Conservation (phyloP, 2,329 filamentous ascomycete genomes). For the Talaromyces sp. region DNA sequence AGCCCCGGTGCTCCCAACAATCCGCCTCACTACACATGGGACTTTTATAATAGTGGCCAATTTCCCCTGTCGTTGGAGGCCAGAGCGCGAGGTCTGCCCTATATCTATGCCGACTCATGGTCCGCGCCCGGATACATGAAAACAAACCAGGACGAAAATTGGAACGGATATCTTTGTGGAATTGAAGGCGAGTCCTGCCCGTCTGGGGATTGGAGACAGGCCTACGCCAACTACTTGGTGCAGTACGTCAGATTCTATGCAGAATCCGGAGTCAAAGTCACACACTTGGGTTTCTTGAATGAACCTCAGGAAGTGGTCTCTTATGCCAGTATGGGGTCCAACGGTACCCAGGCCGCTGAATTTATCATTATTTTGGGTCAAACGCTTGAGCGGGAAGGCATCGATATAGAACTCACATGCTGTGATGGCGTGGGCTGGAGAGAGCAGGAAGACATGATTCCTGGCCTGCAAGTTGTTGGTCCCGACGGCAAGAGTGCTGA, state of each 20-base stretch:
- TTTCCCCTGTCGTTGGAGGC: slow-evolving; percentile 51
- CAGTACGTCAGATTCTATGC: slow-evolving; percentile 44
- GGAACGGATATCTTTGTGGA: slow-evolving; percentile 46
- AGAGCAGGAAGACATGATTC: slow-evolving; percentile 35
- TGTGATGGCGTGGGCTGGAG: slow-evolving; percentile 44
- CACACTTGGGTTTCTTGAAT: slow-evolving; percentile 43
- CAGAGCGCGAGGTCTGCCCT: slow-evolving; percentile 40
- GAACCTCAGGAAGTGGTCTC: slow-evolving; percentile 38
- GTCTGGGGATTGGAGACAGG: slow-evolving; percentile 45
- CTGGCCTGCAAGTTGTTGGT: slow-evolving; percentile 30
- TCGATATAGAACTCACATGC: slow-evolving; percentile 40
- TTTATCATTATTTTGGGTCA: slow-evolving; percentile 48
- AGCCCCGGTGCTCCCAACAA: slow-evolving; percentile 41
- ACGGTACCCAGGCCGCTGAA: slow-evolving; percentile 45
- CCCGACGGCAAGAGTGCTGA: slow-evolving; percentile 25
- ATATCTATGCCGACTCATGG: slow-evolving; percentile 49
- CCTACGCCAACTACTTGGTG: slow-evolving; percentile 47
- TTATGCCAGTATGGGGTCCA: slow-evolving; percentile 47
- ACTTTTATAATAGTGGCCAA: slow-evolving; percentile 47
- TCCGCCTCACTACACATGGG: slow-evolving; percentile 43
- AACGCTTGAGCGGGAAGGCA: slow-evolving; percentile 33
- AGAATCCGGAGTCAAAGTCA: slow-evolving; percentile 36
- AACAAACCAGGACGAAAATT: slow-evolving; percentile 42
- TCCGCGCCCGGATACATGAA: slow-evolving; percentile 51
- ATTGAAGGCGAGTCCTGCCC: slow-evolving; percentile 37